Evolutionary conservation across 164 flowering plant species (phyloP).

Genomic region (Akebia trifoliata): DNA sequence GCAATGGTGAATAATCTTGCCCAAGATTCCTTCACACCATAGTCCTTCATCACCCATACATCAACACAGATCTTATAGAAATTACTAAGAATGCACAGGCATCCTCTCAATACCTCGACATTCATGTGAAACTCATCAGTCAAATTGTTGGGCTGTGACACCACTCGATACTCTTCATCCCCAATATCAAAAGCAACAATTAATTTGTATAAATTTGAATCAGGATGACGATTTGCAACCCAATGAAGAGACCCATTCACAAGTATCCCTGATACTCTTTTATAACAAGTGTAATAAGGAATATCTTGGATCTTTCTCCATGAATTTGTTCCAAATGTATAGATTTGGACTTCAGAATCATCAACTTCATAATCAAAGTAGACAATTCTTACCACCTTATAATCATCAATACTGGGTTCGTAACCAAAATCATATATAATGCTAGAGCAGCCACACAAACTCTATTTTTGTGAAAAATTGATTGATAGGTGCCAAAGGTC

Average conservation of each 20-base stretch:
- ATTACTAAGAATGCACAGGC: not conserved
- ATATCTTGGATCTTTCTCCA: not conserved
- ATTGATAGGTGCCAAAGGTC: not conserved
- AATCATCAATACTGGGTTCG: not conserved
- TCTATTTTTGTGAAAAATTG: not conserved
- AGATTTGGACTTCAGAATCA: slow-evolving; percentile 1
- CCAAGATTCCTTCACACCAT: slow-evolving; percentile 1
- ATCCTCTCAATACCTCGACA: not conserved
- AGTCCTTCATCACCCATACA: slow-evolving; percentile 5
- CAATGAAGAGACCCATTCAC: slow-evolving; percentile 2
- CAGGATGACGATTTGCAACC: not conserved
- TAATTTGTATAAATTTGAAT: not conserved
- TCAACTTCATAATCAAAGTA: not conserved
- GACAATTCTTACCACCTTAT: not conserved
- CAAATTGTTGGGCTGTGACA: not conserved
- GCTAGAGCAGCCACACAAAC: too few relatives aligned
- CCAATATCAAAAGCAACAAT: not conserved
- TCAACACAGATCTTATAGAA: not conserved
- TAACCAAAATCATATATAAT: slow-evolving; percentile 2
- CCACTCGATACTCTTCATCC: not conserved
- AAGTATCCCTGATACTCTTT: not conserved
- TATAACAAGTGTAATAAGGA: not conserved
- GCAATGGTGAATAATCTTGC: not conserved
- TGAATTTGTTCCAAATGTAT: not conserved
- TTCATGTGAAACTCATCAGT: not conserved